Evolutionary conservation across 371 early-diverging fungal species (phyloP).

Genomic region (Mucor piriformis): DNA sequence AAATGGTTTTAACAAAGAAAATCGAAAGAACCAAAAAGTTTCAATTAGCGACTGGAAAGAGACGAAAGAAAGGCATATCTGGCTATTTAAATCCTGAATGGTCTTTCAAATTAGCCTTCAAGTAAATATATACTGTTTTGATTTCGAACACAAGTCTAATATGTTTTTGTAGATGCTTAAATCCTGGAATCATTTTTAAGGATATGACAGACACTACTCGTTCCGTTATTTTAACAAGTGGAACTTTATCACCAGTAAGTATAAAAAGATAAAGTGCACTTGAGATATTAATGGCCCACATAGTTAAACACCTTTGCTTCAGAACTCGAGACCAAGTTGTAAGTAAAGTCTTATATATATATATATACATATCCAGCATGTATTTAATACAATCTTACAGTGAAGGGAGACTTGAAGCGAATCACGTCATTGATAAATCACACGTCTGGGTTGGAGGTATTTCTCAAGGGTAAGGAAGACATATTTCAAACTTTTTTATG

Average conservation of each 20-base stretch:
- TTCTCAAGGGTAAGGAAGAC: conserved; percentile 27
- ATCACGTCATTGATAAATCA: conserved; percentile 59
- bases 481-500: no score
- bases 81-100: conserved; percentile 1
- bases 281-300: conserved; percentile 12
- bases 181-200: conserved; percentile 66
- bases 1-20: conserved; percentile 43
- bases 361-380: conserved; percentile 22
- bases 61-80: background rate
- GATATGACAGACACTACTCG: conserved; percentile 49
- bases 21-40: conserved; percentile 10
- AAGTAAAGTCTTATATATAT: no score
- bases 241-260: conserved; percentile 76
- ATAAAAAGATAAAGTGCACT: background rate
- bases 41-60: background rate
- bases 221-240: conserved; percentile 84
- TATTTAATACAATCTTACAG: background rate
- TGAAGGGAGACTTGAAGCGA: conserved; percentile 49
- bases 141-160: no score
- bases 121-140: background rate
- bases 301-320: conserved; percentile 67
- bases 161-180: conserved; percentile 40
- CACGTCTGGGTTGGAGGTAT: conserved; percentile 59
- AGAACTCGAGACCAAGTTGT: conserved; percentile 63
- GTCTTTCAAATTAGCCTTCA: conserved; percentile 28